A percentile compares a stretch with the other conserved stretches of the same genome.
Conservation (phyloP, 805 yeast species). For the Wickerhamomyces queroliae region DNA sequence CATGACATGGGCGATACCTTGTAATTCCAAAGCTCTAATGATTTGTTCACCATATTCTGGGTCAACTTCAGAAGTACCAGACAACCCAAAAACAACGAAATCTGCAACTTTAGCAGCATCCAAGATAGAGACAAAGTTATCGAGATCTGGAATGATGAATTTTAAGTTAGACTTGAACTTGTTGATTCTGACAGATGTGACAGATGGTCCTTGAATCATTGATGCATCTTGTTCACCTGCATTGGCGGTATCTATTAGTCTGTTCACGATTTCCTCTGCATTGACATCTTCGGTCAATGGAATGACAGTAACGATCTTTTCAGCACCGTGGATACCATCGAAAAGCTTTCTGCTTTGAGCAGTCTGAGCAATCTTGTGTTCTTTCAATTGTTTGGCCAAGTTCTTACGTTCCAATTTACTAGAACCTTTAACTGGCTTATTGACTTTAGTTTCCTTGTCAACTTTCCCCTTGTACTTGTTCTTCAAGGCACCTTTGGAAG, state of each 20-base stretch:
- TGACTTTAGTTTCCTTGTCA: conserved; percentile 49
- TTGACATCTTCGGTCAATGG: conserved; percentile 73
- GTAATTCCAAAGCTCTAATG: conserved; percentile 81
- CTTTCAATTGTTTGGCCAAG: conserved; percentile 68
- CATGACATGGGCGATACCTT: conserved; percentile 80
- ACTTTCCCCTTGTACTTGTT: conserved; percentile 81
- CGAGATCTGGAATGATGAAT: conserved; percentile 64
- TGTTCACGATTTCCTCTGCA: conserved; percentile 46
- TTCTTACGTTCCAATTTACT: conserved; percentile 72
- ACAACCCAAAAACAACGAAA: conserved; percentile 82
- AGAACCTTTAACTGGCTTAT: conserved; percentile 24
- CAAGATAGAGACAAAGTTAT: conserved; percentile 59
- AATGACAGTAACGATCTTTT: conserved; percentile 75
- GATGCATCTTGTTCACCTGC: conserved; percentile 28
- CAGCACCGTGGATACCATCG: conserved; percentile 75
- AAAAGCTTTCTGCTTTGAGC: conserved; percentile 62
- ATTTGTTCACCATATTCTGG: conserved; percentile 80
- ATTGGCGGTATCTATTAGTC: conserved; percentile 35
- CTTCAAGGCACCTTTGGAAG: conserved; percentile 83
- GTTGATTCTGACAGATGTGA: conserved; percentile 44
- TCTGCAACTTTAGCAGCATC: conserved; percentile 91
- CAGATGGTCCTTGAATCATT: conserved; percentile 37
- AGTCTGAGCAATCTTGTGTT: conserved; percentile 59
- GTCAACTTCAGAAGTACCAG: conserved; percentile 82
- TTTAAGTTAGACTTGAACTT: conserved; percentile 75